Conservation (phyloP, 768 basidiomycete genomes). For the Coprinopsis sp. region DNA sequence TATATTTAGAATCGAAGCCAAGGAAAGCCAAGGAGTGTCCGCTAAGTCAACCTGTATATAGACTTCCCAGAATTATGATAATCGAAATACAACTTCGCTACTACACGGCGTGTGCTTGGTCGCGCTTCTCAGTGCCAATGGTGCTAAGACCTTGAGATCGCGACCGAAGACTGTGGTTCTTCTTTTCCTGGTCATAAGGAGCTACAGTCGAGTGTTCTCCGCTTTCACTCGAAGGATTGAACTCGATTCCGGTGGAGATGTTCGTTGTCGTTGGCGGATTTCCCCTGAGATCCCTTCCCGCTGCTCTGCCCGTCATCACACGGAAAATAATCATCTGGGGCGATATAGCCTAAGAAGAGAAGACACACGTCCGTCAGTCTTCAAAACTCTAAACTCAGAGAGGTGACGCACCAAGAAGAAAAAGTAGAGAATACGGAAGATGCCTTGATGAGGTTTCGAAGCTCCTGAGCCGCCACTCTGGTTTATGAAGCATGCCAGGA, state of each 20-base stretch:
- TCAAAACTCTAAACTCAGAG: background rate
- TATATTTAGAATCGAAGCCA: no score
- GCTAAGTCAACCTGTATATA: no score
- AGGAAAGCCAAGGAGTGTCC: no score
- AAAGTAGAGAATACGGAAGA: constrained; percentile 8
- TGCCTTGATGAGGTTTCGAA: constrained; percentile 6
- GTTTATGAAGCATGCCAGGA: constrained; percentile 8
- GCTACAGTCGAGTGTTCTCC: no score
- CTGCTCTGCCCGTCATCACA: constrained; percentile 6
- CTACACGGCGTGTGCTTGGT: no score
- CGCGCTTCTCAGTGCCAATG: no score
- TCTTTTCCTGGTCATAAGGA: no score
- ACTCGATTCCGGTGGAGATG: constrained; percentile 1
- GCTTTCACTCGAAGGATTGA: no score
- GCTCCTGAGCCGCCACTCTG: constrained; percentile 2
- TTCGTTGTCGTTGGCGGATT: background rate
- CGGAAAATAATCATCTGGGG: constrained; percentile 11
- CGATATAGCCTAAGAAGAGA: constrained; percentile 4
- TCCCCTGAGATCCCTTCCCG: background rate
- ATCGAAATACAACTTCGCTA: no score
- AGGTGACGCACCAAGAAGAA: constrained; percentile 7
- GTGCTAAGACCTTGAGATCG: no score
- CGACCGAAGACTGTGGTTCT: no score
- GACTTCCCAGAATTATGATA: no score
- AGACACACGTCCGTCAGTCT: background rate